Percentiles rank a stretch among this genome's conserved stretches.
These are phyloP conservation scores for Myxozyma neotropica DNA, from an alignment of 805 yeast genomes.

Conservation along the genomic window DNA sequence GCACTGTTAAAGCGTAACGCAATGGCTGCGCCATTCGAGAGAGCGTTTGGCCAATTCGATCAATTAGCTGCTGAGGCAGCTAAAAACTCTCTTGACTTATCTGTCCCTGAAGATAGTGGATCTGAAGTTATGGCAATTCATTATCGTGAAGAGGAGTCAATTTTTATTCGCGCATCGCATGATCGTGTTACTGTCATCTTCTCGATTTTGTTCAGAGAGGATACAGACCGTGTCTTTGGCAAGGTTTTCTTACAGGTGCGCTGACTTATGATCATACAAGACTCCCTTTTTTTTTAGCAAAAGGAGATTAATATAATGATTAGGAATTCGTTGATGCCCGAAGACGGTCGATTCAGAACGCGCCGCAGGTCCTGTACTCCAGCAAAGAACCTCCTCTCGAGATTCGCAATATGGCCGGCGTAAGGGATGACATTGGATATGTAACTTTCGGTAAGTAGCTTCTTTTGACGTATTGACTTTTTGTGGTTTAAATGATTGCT, in stretches of 20 bases:
- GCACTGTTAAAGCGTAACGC: slow-evolving; percentile 81
- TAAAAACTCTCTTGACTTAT: slow-evolving; percentile 44
- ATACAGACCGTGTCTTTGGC: slow-evolving; percentile 90
- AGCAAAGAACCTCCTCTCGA: slow-evolving; percentile 94
- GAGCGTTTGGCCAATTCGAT: slow-evolving; percentile 80
- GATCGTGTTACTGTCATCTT: slow-evolving; percentile 97
- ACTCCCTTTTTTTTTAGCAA: too few relatives aligned
- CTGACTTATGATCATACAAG: too few relatives aligned
- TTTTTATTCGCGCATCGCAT: slow-evolving; percentile 85
- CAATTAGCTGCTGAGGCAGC: slow-evolving; percentile 53
- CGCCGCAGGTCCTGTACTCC: slow-evolving; percentile 95
- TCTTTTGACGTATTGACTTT: too few relatives aligned
- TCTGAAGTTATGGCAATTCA: slow-evolving; percentile 68
- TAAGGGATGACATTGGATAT: slow-evolving; percentile 53
- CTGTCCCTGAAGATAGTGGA: slow-evolving; percentile 47
- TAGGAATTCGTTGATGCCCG: slow-evolving; percentile 50
- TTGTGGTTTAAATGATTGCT: too few relatives aligned
- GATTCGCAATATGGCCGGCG: slow-evolving; percentile 51
- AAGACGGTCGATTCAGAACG: slow-evolving; percentile 85
- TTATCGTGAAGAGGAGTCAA: slow-evolving; percentile 91
- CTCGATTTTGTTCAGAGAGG: slow-evolving; percentile 92
- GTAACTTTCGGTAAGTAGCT: slow-evolving; percentile 53
- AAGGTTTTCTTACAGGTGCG: slow-evolving; percentile 73
- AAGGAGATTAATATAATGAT: too few relatives aligned
- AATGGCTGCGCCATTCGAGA: slow-evolving; percentile 89